Evolutionary conservation across 148 eudicot genomes (phyloP).

Genomic region (Nyssa sinensis): DNA sequence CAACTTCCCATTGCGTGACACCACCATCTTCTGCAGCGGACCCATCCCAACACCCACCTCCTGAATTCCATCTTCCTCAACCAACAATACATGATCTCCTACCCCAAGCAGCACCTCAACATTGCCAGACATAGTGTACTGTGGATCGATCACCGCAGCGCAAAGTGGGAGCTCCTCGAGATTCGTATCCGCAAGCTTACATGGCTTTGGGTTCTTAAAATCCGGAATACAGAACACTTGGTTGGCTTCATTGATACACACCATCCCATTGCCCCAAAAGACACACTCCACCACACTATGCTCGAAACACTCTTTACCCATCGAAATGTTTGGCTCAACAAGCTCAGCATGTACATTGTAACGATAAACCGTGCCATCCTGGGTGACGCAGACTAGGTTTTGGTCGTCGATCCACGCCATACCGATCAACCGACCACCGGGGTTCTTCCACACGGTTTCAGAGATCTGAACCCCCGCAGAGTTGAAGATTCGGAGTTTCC

Average conservation of each 20-base stretch:
- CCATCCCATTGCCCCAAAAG: conserved; percentile 95
- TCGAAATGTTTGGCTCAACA: conserved; percentile 41
- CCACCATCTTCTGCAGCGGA: conserved; percentile 88
- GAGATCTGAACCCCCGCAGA: conserved; percentile 70
- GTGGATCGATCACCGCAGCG: conserved; percentile 89
- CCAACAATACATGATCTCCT: conserved; percentile 71
- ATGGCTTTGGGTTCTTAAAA: conserved; percentile 46
- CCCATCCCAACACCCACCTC: conserved; percentile 69
- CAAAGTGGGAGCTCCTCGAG: conserved; percentile 80
- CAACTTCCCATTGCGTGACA: conserved; percentile 73
- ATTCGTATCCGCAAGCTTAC: conserved; percentile 63
- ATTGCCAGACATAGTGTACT: conserved; percentile 86
- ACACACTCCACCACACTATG: conserved; percentile 91
- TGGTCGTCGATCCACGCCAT: conserved; percentile 89
- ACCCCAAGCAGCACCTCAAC: conserved; percentile 85
- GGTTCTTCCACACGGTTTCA: conserved; percentile 82
- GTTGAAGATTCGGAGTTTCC: conserved; percentile 86
- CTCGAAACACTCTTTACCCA: conserved; percentile 83
- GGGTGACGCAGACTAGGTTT: conserved; percentile 74
- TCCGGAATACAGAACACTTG: conserved; percentile 74
- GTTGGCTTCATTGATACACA: conserved; percentile 82
- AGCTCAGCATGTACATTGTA: conserved; percentile 70
- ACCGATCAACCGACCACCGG: conserved; percentile 82
- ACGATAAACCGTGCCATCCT: conserved; percentile 80
- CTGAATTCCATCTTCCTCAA: conserved; percentile 92